These are phyloP conservation scores for Hondaea fermentalgiana DNA, from an alignment of 108 stramenopile species.

Conservation along the genomic window DNA sequence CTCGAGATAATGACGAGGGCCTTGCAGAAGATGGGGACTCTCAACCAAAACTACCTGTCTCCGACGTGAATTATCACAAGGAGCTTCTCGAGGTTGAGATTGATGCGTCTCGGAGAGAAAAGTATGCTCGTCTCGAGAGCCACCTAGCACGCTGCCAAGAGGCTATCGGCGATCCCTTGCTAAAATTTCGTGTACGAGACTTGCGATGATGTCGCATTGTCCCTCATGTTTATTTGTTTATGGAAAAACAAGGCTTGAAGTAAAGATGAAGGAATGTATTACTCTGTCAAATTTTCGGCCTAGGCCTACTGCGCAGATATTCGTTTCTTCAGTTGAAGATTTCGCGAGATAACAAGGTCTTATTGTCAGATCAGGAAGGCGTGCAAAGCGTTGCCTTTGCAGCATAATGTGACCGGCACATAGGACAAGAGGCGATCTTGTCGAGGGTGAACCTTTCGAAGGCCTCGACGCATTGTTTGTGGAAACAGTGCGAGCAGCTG, in stretches of 20 bases:
- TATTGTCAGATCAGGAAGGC: background rate
- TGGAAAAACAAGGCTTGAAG: no score
- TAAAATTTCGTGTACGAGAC: background rate
- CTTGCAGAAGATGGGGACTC: no score
- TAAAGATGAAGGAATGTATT: no score
- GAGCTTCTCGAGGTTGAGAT: background rate
- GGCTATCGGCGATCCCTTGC: background rate
- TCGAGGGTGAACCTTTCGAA: conserved; percentile 1
- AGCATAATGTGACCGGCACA: background rate
- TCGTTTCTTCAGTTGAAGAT: background rate
- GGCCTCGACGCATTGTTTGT: background rate
- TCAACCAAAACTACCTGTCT: no score
- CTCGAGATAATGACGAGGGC: no score
- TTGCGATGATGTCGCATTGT: background rate
- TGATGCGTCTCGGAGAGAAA: background rate
- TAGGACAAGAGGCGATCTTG: background rate
- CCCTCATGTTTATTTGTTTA: no score
- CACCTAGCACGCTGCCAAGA: background rate
- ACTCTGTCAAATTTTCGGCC: no score
- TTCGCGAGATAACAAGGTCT: no score
- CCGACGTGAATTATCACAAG: background rate
- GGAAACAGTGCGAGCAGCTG: background rate
- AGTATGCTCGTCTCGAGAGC: background rate
- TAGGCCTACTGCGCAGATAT: no score
- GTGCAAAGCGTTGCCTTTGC: background rate